Base-by-base conservation (phyloP, 345 rosid species). In the Erucastrum elatum region DNA sequence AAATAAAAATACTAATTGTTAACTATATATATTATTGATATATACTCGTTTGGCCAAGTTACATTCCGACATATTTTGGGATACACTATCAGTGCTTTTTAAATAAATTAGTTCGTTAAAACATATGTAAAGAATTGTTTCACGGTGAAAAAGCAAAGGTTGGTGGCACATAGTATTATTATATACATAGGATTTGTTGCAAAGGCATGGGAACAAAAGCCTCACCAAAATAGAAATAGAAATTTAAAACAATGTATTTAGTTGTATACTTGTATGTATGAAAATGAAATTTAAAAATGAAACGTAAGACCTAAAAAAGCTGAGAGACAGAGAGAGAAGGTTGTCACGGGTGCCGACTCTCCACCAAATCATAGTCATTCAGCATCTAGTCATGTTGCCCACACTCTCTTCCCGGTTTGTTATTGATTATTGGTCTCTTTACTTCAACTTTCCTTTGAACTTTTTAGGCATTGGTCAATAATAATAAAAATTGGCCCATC, bases 341-440 rank as follows among this genome's bases (percentile, higher is more conserved):
- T 46, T 68, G 75, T 79, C 78, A 79, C 75, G 82, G 78, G 66
- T 27, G 64, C 44, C 39, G 53, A 56, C 41, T 72, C 77, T 79
- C 70, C 41, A 79, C 64, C 78, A 61, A 46, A 67, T 66, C 6
- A 49, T 4, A 62, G 62, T 34, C 72, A 66, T 30, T 78, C 27
- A 78, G 72, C 74, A 65, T 41, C 65, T 59, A 79, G 64, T 66
- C 77, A 67, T 74, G 75, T 53, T 74, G 71, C 82, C 78, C 82
- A 62, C 75, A 80, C 78, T 72, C 29, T 11, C 41, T 65, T 79
- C 16, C 56, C 3, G 2, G 65, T 12, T 78, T 65, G 8, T 56
- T 41, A 39, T 56, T 55, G 6, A 64, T 53, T 27, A 62, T 21
- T 61, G 53, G n/a, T 44, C 15, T 44, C 15, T 44, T 44, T 41